A percentile compares a stretch with the other conserved stretches of the same genome.
Evolutionary conservation across 495 filamentous ascomycete genomes (phyloP).

Genomic region (Aspergillus taichungensis): DNA sequence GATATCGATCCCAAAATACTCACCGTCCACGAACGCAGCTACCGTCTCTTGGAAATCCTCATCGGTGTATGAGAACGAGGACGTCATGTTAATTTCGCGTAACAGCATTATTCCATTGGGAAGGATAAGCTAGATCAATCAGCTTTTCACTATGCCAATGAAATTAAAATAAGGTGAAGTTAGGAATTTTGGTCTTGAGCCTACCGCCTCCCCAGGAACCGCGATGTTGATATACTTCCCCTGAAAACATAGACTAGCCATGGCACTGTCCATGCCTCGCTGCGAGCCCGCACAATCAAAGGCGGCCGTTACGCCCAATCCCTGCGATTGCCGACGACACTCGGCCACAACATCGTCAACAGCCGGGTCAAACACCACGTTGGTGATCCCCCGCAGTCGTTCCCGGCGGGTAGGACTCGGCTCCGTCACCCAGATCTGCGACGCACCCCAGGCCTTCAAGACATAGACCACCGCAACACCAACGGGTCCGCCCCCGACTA

Average conservation of each 20-base stretch:
- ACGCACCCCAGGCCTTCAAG: conserved; percentile 37
- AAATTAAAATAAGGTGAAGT: not conserved
- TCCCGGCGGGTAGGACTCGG: conserved; percentile 1
- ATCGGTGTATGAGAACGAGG: conserved; percentile 29
- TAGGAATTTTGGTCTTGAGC: too few species aligned
- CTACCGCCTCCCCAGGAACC: conserved; percentile 37
- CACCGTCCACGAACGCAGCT: conserved; percentile 39
- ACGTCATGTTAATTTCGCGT: conserved; percentile 24
- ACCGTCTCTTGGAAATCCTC: conserved; percentile 49
- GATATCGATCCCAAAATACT: too few species aligned
- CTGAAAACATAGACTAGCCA: conserved; percentile 28
- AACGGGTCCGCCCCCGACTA: conserved; percentile 50
- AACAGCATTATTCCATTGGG: conserved; percentile 27
- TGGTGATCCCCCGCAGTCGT: not conserved
- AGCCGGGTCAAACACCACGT: conserved; percentile 36
- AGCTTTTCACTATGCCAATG: not conserved
- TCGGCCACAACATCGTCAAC: conserved; percentile 33
- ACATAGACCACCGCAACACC: conserved; percentile 45
- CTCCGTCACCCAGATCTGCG: conserved; percentile 17
- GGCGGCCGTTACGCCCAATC: conserved; percentile 37
- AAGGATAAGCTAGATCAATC: conserved; percentile 11
- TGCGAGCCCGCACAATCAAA: conserved; percentile 46
- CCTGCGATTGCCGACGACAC: conserved; percentile 28
- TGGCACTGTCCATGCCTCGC: conserved; percentile 30
- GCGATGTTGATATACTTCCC: conserved; percentile 49